Evolutionary conservation across 371 early-diverging fungal species (phyloP).

Genomic region (Lichtheimia corymbifera): DNA sequence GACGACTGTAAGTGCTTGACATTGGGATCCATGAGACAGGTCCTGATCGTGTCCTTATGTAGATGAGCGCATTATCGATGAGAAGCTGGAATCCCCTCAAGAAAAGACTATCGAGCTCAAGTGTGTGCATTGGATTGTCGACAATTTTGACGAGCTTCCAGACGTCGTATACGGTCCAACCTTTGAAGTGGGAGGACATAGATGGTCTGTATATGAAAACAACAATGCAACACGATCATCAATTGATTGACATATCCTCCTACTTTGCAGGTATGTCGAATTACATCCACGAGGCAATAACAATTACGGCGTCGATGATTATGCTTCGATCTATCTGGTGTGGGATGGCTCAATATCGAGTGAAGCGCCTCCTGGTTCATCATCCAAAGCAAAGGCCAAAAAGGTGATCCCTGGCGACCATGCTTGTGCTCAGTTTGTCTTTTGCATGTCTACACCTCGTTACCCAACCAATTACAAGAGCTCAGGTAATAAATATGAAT

Average conservation of each 20-base stretch:
- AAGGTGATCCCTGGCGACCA: background rate
- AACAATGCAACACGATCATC: background rate
- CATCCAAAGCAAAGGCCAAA: background rate
- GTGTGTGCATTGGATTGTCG: constrained; percentile 1
- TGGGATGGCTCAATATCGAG: background rate
- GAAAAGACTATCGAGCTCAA: background rate
- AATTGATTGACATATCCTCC: background rate
- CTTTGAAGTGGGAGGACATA: constrained; percentile 6
- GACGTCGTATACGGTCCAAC: background rate
- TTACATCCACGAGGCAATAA: constrained; percentile 1
- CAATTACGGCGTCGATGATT: background rate
- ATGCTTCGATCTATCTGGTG: background rate
- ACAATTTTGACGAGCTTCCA: background rate
- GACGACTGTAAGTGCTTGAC: background rate
- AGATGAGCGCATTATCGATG: constrained; percentile 1
- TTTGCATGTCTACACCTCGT: background rate
- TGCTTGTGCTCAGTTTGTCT: constrained; percentile 33
- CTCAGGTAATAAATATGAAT: background rate
- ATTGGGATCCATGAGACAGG: background rate
- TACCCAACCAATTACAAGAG: constrained; percentile 7
- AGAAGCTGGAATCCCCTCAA: background rate
- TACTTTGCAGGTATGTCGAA: background rate
- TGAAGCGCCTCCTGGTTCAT: background rate
- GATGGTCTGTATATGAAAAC: background rate
- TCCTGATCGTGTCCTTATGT: background rate